These are phyloP conservation scores for Poteriospumella lacustris DNA, from an alignment of 108 stramenopile genomes.

Conservation along the genomic window DNA sequence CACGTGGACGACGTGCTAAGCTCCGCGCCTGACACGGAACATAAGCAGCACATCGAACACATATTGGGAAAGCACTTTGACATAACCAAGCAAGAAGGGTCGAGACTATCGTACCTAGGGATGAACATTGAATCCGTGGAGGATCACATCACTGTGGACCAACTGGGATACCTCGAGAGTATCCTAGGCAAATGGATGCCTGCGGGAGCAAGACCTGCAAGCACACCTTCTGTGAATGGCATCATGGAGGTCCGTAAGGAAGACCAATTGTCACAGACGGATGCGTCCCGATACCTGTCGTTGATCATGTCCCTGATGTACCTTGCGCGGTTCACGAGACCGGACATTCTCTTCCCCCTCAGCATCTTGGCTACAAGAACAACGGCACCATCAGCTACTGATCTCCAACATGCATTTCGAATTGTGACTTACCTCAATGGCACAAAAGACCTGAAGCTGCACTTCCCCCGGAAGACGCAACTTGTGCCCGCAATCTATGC, in stretches of 20 bases:
- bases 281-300: neutral
- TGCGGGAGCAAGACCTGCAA: neutral
- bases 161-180: neutral
- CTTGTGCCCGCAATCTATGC: constrained; percentile 3
- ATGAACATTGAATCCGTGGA: neutral
- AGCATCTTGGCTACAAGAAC: neutral
- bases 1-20: neutral
- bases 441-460: neutral
- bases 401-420: neutral
- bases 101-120: neutral
- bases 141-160: neutral
- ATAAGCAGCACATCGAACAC: neutral
- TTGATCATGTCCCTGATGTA: neutral
- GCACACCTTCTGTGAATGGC: neutral
- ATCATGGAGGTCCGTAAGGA: neutral
- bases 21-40: neutral
- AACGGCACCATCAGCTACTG: neutral
- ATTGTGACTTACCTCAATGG: neutral
- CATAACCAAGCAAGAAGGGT: neutral
- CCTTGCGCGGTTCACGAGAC: constrained; percentile 3
- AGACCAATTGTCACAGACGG: neutral
- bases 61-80: neutral
- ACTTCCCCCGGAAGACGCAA: neutral
- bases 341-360: neutral
- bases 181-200: neutral